Evolutionary conservation across 1,284 basidiomycete species (phyloP), one percentile per base, ranked within the genome.

Genomic region (Leccinum pachyderme): DNA sequence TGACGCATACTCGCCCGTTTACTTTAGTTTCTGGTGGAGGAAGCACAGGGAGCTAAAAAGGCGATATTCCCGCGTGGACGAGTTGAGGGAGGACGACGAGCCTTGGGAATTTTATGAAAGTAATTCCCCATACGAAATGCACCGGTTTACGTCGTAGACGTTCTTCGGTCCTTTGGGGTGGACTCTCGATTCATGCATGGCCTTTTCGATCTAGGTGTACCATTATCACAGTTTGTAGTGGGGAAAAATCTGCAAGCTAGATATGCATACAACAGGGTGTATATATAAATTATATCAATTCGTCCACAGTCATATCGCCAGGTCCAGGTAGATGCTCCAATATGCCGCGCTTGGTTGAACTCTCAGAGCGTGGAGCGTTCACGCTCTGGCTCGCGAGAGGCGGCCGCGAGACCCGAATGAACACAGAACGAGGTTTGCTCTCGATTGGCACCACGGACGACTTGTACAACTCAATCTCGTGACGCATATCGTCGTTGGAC

Each of bases 401-500:
- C 3, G 77, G 70, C 31, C 89, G 78, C 4, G 70, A 72, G 24
- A 91, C 76, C 39, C 88, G 76, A 2, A 82, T 89, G 47, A 89
- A 77, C 49, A 73, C 72, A 18, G 86, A 86, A 44, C 82, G 79
- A 4, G 86, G 84, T 63, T 86, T 87, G 55, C 68, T 69, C 6
- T 82, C 82, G 4, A 71, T 59, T 0, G 83, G 80, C 11, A 86
- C 76, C 52, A 77, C 74, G 47, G 87, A 81, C 13, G 86, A 87
- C 61, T 81, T 89, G 73, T 90, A 91, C 76, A 86, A 73, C 44
- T 78, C 78, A 6, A 91, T 73, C 63, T 91, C 89, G 50, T 80
- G 73, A 39, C 72, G 74, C 7, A 90, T 73, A n/a, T 78, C 77
- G 3, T 79, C 77, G 54, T 82, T 83, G 22, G 79, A 70, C 3